These are phyloP conservation scores for Penicillium lividum DNA, from an alignment of 495 filamentous ascomycete species.

Conservation along the genomic window DNA sequence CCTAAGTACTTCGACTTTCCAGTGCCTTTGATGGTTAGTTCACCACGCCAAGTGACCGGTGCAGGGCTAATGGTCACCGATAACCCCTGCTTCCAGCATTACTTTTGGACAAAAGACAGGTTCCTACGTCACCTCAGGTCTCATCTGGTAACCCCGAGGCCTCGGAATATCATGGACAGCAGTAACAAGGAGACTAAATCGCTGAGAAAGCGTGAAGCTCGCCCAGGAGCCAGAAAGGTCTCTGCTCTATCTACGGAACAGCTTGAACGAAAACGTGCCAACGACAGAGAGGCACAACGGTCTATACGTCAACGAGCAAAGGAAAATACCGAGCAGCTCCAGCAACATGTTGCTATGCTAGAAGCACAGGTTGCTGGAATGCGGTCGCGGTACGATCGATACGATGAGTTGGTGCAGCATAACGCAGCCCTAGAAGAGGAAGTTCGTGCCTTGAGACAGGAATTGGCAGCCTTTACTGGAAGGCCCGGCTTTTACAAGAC, in stretches of 20 bases:
- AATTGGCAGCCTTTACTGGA: conserved; percentile 31
- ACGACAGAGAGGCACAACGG: conserved; percentile 64
- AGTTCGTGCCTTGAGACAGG: conserved; percentile 43
- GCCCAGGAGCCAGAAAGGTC: conserved; percentile 61
- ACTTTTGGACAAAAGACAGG: conserved; percentile 12
- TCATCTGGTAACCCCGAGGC: conserved; percentile 3
- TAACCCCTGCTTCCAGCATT: conserved; percentile 15
- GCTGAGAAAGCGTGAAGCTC: conserved; percentile 46
- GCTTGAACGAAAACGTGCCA: conserved; percentile 62
- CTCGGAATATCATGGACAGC: conserved; percentile 9
- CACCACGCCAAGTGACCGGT: conserved; percentile 4
- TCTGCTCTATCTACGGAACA: conserved; percentile 58
- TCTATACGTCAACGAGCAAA: conserved; percentile 62
- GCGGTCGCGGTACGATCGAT: conserved; percentile 45
- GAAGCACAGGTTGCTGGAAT: conserved; percentile 54
- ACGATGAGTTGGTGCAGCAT: conserved; percentile 50
- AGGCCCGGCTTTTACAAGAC: conserved; percentile 8
- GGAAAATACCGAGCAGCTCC: conserved; percentile 58
- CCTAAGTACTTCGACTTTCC: background rate
- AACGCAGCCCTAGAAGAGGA: conserved; percentile 59
- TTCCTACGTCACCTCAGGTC: conserved; percentile 2
- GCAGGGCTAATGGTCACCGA: conserved; percentile 22
- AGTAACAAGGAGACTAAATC: conserved; percentile 16
- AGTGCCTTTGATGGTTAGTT: conserved; percentile 14
- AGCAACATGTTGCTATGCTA: conserved; percentile 48